Conservation (phyloP, 306 rosid genomes). For the cucumber (Cucumis sativus) region Cucumber_9930_V3 NC_026659.2:4394501-4395000, state of each 20-base stretch:
- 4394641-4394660: neutral
- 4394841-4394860: neutral
- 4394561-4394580: neutral
- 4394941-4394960: no score
- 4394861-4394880: neutral
- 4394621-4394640: neutral
- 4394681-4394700: neutral
- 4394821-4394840: neutral
- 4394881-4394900: neutral
- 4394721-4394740: neutral
- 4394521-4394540: neutral
- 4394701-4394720: neutral
- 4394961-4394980: neutral
- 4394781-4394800: neutral
- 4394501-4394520: neutral
- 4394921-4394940: no score
- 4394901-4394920: no score
- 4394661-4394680: neutral
- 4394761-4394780: neutral
- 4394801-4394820: neutral
- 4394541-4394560: neutral
- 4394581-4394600: neutral
- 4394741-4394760: neutral
- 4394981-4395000: no score
- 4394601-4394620: neutral